phyloP scores from a whole-genome alignment of 306 rosid species.

The Benincasa hispida region DNA sequence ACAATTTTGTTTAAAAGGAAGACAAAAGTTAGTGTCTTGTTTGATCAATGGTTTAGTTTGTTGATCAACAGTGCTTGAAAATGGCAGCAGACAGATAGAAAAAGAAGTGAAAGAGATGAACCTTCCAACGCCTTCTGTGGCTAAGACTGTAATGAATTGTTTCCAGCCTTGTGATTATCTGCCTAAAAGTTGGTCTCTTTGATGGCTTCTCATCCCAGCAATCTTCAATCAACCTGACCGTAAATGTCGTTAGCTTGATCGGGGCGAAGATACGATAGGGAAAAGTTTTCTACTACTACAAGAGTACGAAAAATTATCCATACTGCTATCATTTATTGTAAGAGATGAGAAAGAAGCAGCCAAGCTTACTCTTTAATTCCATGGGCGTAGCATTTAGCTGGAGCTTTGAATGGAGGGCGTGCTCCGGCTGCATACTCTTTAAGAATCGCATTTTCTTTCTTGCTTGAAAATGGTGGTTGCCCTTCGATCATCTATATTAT shows the following conservation, averaged over 20 bases:
- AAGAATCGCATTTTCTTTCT: slow-evolving; percentile 57
- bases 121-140: slow-evolving; percentile 86
- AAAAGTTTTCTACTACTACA: too few species aligned
- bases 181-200: slow-evolving; percentile 78
- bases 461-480: slow-evolving; percentile 50
- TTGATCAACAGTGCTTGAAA: neutral
- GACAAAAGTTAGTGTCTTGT: neutral
- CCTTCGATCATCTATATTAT: slow-evolving; percentile 84
- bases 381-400: slow-evolving; percentile 54
- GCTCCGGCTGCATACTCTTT: slow-evolving; percentile 45
- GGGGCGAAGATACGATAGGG: too few species aligned
- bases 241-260: slow-evolving; percentile 6
- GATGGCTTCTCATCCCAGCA: slow-evolving; percentile 92
- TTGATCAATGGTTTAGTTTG: too few species aligned
- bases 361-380: slow-evolving; percentile 67
- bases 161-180: slow-evolving; percentile 59
- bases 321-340: neutral
- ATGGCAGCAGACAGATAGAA: neutral
- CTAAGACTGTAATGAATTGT: slow-evolving; percentile 40
- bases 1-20: neutral
- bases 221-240: slow-evolving; percentile 63
- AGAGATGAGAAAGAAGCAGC: slow-evolving; percentile 8
- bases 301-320: neutral
- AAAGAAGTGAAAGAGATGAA: slow-evolving; percentile 20
- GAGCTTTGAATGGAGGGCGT: slow-evolving; percentile 81